Conservation (phyloP, 495 filamentous ascomycete genomes). For the Amniculicola lignicola region DNA sequence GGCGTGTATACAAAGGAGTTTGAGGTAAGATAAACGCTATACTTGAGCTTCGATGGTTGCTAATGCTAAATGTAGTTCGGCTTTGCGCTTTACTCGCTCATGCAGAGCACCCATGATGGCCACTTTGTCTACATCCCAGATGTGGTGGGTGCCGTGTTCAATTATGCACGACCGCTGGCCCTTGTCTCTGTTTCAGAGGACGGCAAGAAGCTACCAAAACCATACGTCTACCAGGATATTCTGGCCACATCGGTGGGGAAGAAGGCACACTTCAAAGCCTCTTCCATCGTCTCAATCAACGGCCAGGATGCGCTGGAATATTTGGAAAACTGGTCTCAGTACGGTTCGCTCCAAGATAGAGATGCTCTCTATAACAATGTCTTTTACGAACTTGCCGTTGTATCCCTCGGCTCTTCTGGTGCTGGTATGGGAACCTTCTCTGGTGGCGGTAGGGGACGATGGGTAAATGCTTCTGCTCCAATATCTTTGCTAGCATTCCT, state of each 20-base stretch:
- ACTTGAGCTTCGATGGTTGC: neutral
- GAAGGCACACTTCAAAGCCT: conserved; percentile 35
- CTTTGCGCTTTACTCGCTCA: conserved; percentile 32
- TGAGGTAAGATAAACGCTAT: conserved; percentile 16
- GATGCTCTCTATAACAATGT: conserved; percentile 38
- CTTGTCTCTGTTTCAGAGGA: conserved; percentile 40
- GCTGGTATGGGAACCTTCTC: conserved; percentile 39
- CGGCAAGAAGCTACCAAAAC: conserved; percentile 32
- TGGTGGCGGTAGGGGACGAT: conserved; percentile 31
- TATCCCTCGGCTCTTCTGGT: conserved; percentile 31
- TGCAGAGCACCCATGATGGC: conserved; percentile 39
- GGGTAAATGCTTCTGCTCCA: conserved; percentile 7
- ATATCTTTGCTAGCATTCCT: too few species aligned
- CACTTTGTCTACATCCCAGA: conserved; percentile 40
- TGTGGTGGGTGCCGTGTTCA: conserved; percentile 36
- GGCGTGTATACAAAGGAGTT: conserved; percentile 36
- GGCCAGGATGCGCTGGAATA: conserved; percentile 37
- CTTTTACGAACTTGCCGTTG: conserved; percentile 33
- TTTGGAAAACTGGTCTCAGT: conserved; percentile 33
- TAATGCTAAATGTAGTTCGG: conserved; percentile 29
- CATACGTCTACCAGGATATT: conserved; percentile 38
- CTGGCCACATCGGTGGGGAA: conserved; percentile 36
- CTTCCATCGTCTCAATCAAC: conserved; percentile 36
- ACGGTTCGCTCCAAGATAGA: conserved; percentile 34
- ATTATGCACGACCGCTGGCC: conserved; percentile 32